phyloP scores from a whole-genome alignment of 805 yeast genomes.

The Tetrapisispora iriomotensis region DNA sequence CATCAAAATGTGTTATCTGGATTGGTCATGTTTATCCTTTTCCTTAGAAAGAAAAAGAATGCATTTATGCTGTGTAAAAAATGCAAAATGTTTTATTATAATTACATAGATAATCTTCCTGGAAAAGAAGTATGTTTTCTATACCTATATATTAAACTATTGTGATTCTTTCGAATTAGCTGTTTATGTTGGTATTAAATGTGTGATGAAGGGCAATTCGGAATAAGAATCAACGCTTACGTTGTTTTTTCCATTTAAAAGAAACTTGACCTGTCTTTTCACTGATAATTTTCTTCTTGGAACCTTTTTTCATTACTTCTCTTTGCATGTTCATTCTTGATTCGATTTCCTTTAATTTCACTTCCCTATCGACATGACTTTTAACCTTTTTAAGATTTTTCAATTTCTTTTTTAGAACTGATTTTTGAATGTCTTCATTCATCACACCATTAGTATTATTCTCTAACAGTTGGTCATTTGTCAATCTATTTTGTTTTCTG shows the following conservation, averaged over 20 bases:
- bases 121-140: too few relatives aligned
- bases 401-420: slow-evolving; percentile 5
- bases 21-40: too few relatives aligned
- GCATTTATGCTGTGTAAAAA: too few relatives aligned
- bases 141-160: too few relatives aligned
- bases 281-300: slow-evolving; percentile 63
- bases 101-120: too few relatives aligned
- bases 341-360: slow-evolving; percentile 58
- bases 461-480: slow-evolving; percentile 43
- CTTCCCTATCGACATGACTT: slow-evolving; percentile 58
- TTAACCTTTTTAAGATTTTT: slow-evolving; percentile 52
- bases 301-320: slow-evolving; percentile 88
- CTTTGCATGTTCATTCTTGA: slow-evolving; percentile 66
- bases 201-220: too few relatives aligned
- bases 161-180: too few relatives aligned
- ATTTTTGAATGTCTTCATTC: slow-evolving; percentile 15
- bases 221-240: slow-evolving; percentile 50
- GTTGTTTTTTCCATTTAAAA: slow-evolving; percentile 78
- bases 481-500: slow-evolving; percentile 64
- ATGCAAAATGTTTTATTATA: too few relatives aligned
- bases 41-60: too few relatives aligned
- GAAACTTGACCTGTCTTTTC: slow-evolving; percentile 50
- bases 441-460: slow-evolving; percentile 9
- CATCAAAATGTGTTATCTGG: too few relatives aligned
- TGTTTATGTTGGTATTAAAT: too few relatives aligned